These are phyloP conservation scores for Leccinum angustisporum DNA, from an alignment of 1,284 basidiomycete genomes.

Conservation along the genomic window DNA sequence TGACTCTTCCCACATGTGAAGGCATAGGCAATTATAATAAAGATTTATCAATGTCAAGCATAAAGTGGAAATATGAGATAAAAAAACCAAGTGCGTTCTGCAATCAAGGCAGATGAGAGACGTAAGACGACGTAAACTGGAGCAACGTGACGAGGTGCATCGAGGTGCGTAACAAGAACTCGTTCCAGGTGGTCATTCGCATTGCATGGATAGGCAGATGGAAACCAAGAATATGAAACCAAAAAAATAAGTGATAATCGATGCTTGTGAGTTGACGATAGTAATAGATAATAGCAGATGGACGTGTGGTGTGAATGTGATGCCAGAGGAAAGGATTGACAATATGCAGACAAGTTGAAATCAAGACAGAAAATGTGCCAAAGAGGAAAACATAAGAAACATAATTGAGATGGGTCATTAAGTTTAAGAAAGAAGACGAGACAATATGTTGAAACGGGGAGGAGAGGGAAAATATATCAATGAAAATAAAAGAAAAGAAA, in stretches of 20 bases:
- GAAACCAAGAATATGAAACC: background rate
- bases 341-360: slow-evolving; percentile 30
- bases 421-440: background rate
- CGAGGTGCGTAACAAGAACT: slow-evolving; percentile 12
- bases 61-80: background rate
- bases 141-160: slow-evolving; percentile 17
- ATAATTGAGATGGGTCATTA: slow-evolving; percentile 8
- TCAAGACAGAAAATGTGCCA: slow-evolving; percentile 6
- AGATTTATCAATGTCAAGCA: slow-evolving; percentile 7
- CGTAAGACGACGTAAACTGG: slow-evolving; percentile 18
- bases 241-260: slow-evolving; percentile 1
- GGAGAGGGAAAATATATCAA: background rate
- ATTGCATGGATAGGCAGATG: background rate
- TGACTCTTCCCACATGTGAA: background rate
- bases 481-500: background rate
- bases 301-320: slow-evolving; percentile 5
- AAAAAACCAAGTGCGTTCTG: background rate
- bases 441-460: background rate
- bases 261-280: slow-evolving; percentile 24
- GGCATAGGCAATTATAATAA: slow-evolving; percentile 14
- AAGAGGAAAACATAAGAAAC: slow-evolving; percentile 16
- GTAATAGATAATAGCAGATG: slow-evolving; percentile 34
- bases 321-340: slow-evolving; percentile 17
- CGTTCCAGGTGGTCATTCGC: slow-evolving; percentile 14
- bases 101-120: slow-evolving; percentile 3